Conservation (phyloP, 1,139 yeast genomes). For the Zygoascus sp. region DNA sequence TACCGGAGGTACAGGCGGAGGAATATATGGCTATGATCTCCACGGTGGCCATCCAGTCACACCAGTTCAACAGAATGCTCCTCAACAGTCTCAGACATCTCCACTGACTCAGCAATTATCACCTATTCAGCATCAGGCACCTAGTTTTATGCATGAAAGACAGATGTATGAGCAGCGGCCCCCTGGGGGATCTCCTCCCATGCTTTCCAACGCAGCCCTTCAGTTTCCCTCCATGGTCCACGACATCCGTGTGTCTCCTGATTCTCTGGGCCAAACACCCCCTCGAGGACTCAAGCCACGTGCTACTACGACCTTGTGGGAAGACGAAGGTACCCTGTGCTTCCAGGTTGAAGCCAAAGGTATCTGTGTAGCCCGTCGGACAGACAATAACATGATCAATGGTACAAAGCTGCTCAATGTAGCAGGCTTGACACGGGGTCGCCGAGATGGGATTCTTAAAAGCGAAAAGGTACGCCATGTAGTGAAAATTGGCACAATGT, state of each 20-base stretch:
- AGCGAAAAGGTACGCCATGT: slow-evolving; percentile 84
- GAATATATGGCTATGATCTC: slow-evolving; percentile 2
- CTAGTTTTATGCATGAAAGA: neutral
- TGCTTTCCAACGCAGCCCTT: slow-evolving; percentile 20
- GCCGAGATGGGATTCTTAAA: slow-evolving; percentile 82
- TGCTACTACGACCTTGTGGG: slow-evolving; percentile 94
- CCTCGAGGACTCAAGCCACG: slow-evolving; percentile 63
- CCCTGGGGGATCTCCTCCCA: slow-evolving; percentile 6
- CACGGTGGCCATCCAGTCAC: slow-evolving; percentile 6
- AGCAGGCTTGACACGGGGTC: slow-evolving; percentile 88
- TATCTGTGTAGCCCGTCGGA: slow-evolving; percentile 84
- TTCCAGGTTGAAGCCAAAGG: slow-evolving; percentile 92
- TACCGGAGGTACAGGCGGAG: no score
- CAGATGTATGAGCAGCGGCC: slow-evolving; percentile 7
- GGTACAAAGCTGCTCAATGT: slow-evolving; percentile 90
- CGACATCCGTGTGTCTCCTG: slow-evolving; percentile 24
- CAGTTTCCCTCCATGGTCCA: slow-evolving; percentile 35
- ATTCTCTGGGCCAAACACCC: slow-evolving; percentile 42
- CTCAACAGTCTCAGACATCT: slow-evolving; percentile 4
- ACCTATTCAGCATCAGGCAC: slow-evolving; percentile 5
- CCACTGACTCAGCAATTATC: slow-evolving; percentile 4
- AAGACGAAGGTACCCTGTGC: slow-evolving; percentile 87
- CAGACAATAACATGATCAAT: slow-evolving; percentile 86
- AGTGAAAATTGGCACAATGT: slow-evolving; percentile 94
- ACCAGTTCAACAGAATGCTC: slow-evolving; percentile 1